phyloP scores from a whole-genome alignment of 768 basidiomycete species.

The Macrolepiota dolichaula region DNA sequence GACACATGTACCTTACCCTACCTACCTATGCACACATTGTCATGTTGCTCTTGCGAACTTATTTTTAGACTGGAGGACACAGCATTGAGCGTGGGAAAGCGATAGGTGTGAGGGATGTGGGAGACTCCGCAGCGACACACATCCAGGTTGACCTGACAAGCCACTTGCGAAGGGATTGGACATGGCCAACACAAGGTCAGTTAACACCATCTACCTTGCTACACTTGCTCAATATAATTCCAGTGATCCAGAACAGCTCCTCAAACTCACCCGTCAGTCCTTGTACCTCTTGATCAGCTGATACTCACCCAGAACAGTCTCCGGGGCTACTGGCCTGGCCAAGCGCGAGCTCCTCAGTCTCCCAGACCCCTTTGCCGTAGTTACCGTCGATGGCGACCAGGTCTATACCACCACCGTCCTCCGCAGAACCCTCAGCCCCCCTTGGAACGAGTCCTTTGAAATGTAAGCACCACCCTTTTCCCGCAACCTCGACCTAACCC shows the following conservation, averaged over 20 bases:
- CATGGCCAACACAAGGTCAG: constrained; percentile 33
- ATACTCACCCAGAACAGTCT: constrained; percentile 41
- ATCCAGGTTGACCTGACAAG: background rate
- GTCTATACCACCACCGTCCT: constrained; percentile 73
- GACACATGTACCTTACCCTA: background rate
- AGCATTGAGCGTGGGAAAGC: constrained; percentile 12
- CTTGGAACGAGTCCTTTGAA: constrained; percentile 87
- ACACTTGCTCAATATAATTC: constrained; percentile 27
- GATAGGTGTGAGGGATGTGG: background rate
- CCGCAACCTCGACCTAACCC: constrained; percentile 11
- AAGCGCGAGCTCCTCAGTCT: constrained; percentile 79
- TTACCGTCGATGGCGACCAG: constrained; percentile 84
- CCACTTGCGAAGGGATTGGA: background rate
- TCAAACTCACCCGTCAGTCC: constrained; percentile 46
- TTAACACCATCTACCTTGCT: background rate
- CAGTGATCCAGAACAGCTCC: constrained; percentile 44
- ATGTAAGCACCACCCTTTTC: constrained; percentile 47
- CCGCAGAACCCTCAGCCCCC: constrained; percentile 64
- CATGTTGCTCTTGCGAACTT: background rate
- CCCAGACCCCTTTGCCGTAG: constrained; percentile 86
- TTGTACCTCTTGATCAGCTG: constrained; percentile 1
- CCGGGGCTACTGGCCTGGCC: constrained; percentile 68
- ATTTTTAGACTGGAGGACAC: constrained; percentile 2
- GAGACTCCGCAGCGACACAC: background rate
- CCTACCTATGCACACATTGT: background rate